A percentile compares a stretch with the other conserved stretches of the same genome.
Evolutionary conservation across 2,329 filamentous ascomycete genomes (phyloP).

Genomic region (Aspergillus melleus): DNA sequence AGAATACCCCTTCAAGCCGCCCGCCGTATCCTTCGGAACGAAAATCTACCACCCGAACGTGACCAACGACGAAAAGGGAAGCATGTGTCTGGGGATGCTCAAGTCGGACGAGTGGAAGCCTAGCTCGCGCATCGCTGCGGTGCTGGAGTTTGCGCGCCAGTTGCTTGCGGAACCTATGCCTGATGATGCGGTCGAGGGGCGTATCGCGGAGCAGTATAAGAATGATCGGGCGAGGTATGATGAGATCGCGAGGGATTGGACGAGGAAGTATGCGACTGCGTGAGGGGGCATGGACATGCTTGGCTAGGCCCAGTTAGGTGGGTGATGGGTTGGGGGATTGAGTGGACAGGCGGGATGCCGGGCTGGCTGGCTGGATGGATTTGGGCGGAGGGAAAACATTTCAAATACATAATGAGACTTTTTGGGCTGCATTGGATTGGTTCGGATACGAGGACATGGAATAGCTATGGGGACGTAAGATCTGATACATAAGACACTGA

Average conservation of each 20-base stretch:
- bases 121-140: slow-evolving; percentile 70
- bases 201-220: slow-evolving; percentile 82
- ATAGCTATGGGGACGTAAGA: too few relatives aligned
- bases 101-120: slow-evolving; percentile 92
- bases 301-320: too few relatives aligned
- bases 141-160: slow-evolving; percentile 73
- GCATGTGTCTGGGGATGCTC: slow-evolving; percentile 81
- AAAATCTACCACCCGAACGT: slow-evolving; percentile 97
- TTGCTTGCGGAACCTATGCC: slow-evolving; percentile 79
- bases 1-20: slow-evolving; percentile 90
- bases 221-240: slow-evolving; percentile 68
- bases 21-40: slow-evolving; percentile 74
- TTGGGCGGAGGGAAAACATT: too few relatives aligned
- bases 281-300: slow-evolving; percentile 4
- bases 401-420: too few relatives aligned
- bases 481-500: too few relatives aligned
- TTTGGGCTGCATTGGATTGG: too few relatives aligned
- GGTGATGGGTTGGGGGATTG: too few relatives aligned
- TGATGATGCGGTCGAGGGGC: slow-evolving; percentile 83
- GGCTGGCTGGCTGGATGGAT: too few relatives aligned
- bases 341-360: too few relatives aligned
- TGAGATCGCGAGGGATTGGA: slow-evolving; percentile 72
- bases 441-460: too few relatives aligned
- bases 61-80: slow-evolving; percentile 79
- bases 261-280: slow-evolving; percentile 66